Evolutionary conservation across 2,329 filamentous ascomycete species (phyloP).

Genomic region (Colletotrichum sp.): DNA sequence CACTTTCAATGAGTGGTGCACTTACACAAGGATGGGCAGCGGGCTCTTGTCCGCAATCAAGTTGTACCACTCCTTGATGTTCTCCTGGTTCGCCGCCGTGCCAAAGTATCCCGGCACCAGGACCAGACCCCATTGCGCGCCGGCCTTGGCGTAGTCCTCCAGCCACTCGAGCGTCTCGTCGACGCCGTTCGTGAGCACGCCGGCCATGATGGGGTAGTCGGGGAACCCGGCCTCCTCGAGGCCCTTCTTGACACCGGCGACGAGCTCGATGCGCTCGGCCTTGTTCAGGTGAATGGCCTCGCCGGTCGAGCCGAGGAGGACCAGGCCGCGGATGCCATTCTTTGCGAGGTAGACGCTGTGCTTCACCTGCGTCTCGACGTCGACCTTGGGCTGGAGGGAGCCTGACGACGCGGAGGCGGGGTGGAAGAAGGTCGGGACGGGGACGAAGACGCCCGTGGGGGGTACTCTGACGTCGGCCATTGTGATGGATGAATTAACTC

Average conservation of each 20-base stretch:
- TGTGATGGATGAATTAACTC: not conserved
- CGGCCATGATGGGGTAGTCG: conserved; percentile 59
- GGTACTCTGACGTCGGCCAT: conserved; percentile 29
- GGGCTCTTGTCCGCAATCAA: conserved; percentile 64
- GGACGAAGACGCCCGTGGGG: conserved; percentile 58
- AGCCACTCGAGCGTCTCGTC: conserved; percentile 61
- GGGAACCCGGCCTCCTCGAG: conserved; percentile 60
- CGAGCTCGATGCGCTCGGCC: conserved; percentile 59
- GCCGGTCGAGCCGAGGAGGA: conserved; percentile 67
- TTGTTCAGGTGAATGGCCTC: conserved; percentile 67
- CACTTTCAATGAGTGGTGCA: not conserved
- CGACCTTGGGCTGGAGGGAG: conserved; percentile 53
- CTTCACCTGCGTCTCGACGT: conserved; percentile 60
- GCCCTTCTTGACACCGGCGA: conserved; percentile 58
- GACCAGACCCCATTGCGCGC: conserved; percentile 66
- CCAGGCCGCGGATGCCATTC: conserved; percentile 64
- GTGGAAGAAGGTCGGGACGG: conserved; percentile 68
- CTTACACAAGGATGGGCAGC: conserved; percentile 66
- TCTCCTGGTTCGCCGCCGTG: conserved; percentile 59
- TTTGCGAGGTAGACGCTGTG: conserved; percentile 66
- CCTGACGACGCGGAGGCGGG: conserved; percentile 42
- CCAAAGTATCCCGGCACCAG: conserved; percentile 72
- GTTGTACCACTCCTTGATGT: conserved; percentile 65
- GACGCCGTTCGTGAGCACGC: conserved; percentile 61
- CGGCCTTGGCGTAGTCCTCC: conserved; percentile 58